Base-by-base conservation (phyloP, 345 rosid species). In the Orychophragmus violaceus region DNA sequence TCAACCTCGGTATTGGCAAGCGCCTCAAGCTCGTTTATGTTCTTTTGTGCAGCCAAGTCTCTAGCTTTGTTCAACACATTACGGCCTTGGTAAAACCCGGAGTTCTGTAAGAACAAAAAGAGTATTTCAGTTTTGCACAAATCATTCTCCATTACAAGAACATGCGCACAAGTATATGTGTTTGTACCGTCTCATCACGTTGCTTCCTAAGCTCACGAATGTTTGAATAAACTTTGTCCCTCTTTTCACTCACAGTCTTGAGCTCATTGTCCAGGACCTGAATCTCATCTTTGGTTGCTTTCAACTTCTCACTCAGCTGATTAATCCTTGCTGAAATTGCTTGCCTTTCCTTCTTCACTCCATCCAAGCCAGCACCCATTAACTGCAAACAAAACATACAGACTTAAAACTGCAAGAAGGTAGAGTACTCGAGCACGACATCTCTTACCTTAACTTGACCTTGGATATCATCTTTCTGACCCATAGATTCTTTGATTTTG, bases 401-500 rank as follows among this genome's bases (percentile, higher is more conserved):
- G 61, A 12, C n/a, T n/a, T n/a, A n/a, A n/a, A n/a, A n/a, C n/a
- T n/a, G n/a, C n/a, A n/a, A 56, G 9, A 3, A 5, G 1, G 51
- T 14, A 19, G 54, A 37, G 61, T 28, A 39, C 8, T 13, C 5
- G 7, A 39, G 61, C 67, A 39, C 14, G 29, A 44, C 28, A 27
- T 44, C 21, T 66, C 83, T 83, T 89, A 95, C 99, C 77, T 95
- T 91, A 78, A 95, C 97, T 81, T 87, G 96, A 70, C 82, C 98
- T 78, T 86, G 89, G 62, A 90, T 86, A 58, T 70, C 84, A 64
- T 95, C 96, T 75, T 85, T 89, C 50, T 82, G 91, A 64, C 99
- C 99, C 81, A 91, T 25, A 22, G 95, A 82, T 49, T 89, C 95
- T 85, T 90, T 88, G 68, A 95, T 84, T 72, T 91, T 86, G 10